phyloP scores from a whole-genome alignment of 495 filamentous ascomycete genomes.

The Aspergillus olivimuriae region DNA sequence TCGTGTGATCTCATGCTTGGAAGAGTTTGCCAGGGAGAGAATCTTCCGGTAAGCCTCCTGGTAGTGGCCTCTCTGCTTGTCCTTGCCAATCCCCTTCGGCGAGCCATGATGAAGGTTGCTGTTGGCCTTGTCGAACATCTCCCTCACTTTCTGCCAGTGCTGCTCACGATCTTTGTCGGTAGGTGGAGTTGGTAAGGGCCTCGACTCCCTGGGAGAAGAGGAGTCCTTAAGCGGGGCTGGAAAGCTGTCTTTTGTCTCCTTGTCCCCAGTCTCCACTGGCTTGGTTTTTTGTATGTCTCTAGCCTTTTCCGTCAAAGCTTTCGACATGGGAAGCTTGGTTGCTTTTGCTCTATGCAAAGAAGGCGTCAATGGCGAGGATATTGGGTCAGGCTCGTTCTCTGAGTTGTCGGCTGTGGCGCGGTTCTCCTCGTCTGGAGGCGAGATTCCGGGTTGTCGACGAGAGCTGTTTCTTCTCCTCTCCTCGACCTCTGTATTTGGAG shows the following conservation, averaged over 20 bases:
- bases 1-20: constrained; percentile 14
- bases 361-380: constrained; percentile 1
- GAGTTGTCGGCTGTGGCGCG: too few relatives aligned
- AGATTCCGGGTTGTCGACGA: too few relatives aligned
- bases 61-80: constrained; percentile 17
- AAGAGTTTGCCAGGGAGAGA: constrained; percentile 13
- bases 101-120: too few relatives aligned
- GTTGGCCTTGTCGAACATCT: constrained; percentile 26
- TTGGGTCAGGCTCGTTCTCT: background rate
- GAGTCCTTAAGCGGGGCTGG: background rate
- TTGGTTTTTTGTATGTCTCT: constrained; percentile 7
- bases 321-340: constrained; percentile 33
- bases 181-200: constrained; percentile 12
- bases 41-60: constrained; percentile 19
- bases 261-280: background rate
- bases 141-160: constrained; percentile 26
- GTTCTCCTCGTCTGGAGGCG: background rate
- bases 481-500: background rate
- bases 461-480: background rate
- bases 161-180: constrained; percentile 23
- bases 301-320: constrained; percentile 12
- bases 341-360: constrained; percentile 14
- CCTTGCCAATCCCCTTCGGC: constrained; percentile 7
- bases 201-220: constrained; percentile 11
- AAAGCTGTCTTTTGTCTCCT: constrained; percentile 1